A percentile compares a stretch with the other conserved stretches of the same genome.
Evolutionary conservation across 768 basidiomycete genomes (phyloP).

Genomic region (Scleroderma citrinum): DNA sequence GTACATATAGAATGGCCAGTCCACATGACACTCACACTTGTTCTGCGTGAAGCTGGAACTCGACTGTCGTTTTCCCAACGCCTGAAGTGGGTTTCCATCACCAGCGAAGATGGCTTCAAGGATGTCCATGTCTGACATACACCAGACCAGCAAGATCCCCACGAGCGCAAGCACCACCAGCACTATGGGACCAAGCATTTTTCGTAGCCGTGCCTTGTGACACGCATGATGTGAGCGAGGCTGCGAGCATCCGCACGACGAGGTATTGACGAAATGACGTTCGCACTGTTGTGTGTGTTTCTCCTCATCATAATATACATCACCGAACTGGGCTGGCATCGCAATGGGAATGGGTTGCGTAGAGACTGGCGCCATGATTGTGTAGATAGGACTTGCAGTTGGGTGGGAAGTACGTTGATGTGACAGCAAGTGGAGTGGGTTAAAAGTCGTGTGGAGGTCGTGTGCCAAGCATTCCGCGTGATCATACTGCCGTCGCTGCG

Average conservation of each 20-base stretch:
- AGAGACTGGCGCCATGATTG: constrained; percentile 20
- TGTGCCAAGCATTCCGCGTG: no score
- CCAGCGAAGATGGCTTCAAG: constrained; percentile 15
- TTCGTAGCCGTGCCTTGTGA: constrained; percentile 27
- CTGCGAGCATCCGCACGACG: constrained; percentile 17
- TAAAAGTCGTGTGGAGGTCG: not conserved
- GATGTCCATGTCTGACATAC: constrained; percentile 21
- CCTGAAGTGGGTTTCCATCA: constrained; percentile 23
- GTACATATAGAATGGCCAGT: not conserved
- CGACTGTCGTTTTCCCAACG: constrained; percentile 24
- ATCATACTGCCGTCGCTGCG: no score
- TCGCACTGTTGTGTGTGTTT: constrained; percentile 20
- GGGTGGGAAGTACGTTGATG: constrained; percentile 5
- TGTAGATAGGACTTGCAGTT: constrained; percentile 2
- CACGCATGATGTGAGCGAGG: constrained; percentile 26
- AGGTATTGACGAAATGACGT: constrained; percentile 14
- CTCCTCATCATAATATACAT: constrained; percentile 6
- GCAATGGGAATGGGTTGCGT: constrained; percentile 21
- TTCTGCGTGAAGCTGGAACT: constrained; percentile 31
- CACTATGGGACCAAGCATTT: constrained; percentile 31
- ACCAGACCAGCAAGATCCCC: constrained; percentile 28
- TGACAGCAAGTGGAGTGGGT: constrained; percentile 2
- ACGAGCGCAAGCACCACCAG: constrained; percentile 28
- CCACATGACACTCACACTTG: constrained; percentile 33
- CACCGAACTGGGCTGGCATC: constrained; percentile 15